Base-by-base conservation (phyloP, 768 basidiomycete genomes). In the Strobilomyces dryophilus region DNA sequence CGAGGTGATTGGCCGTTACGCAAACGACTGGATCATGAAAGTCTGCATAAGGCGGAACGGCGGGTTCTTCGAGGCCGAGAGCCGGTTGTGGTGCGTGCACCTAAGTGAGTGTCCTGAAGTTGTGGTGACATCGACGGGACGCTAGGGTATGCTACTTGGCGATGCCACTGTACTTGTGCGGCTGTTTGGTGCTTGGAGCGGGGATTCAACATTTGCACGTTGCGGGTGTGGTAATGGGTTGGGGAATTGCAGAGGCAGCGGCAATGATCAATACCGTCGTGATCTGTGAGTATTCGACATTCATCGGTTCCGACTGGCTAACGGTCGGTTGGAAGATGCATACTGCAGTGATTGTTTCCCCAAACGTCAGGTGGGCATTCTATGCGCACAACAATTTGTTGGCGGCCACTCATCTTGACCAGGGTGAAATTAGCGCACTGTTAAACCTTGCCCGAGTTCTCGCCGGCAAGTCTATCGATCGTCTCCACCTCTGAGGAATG, bases 1-100 rank as follows among this genome's bases (percentile, higher is more conserved):
- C 5, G 80, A 83, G 59, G 17, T 81, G 2, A 60, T 74, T 3
- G 81, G 82, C 35, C 72, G 76, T 8, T 83, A 72, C 57, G 64
- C 71, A 43, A 82, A 83, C 52, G 81, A 83, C 47, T 70, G 69
- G 64, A 73, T 80, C 34, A 76, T 79, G 65, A 68, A 71, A 47
- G 24, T 66, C 17, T 69, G 64, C 40, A 76, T 79, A 56, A 70
- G 75, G 18, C 58, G 73, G 31, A 79, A 81, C 58, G 57, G 65
- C 0, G 81, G 81, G 44, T 74, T 83, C 41, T 82, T 82, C 63
- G 74, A 75, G 49, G 76, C 82, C 3, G 81, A 83, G 63, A 73
- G 56, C 54, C 72, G 75, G 14, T 47, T 77, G 21, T 76, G 74
- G 74, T 72, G 37, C 26, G 70, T 67, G 9, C 7, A 37, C 35